Evolutionary conservation across 306 rosid genomes (phyloP).

Genomic region (Styphnolobium japonicum): DNA sequence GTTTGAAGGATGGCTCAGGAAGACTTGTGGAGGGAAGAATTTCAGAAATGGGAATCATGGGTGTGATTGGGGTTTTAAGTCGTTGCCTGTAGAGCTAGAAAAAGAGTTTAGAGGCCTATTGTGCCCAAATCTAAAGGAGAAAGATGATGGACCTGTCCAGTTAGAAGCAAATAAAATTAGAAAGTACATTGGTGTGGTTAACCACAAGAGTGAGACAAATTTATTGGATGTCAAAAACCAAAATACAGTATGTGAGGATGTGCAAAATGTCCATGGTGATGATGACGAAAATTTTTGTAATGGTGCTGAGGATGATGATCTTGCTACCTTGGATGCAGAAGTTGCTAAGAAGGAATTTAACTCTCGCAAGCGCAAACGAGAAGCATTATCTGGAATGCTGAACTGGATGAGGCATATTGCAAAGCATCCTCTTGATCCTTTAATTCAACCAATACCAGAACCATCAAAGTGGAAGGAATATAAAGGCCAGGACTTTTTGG

Average conservation of each 20-base stretch:
- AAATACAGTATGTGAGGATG: conserved; percentile 16
- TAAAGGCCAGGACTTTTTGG: conserved; percentile 44
- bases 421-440: conserved; percentile 48
- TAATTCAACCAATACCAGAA: conserved; percentile 46
- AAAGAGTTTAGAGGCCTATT: conserved; percentile 48
- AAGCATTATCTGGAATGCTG: conserved; percentile 58
- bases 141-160: conserved; percentile 25
- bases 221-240: conserved; percentile 22
- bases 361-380: conserved; percentile 59
- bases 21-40: conserved; percentile 33
- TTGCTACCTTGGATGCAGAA: conserved; percentile 13
- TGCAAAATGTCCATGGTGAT: conserved; percentile 7
- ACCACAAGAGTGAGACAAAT: conserved; percentile 25
- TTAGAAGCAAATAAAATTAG: conserved; percentile 33
- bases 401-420: conserved; percentile 64
- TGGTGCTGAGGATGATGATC: conserved; percentile 14
- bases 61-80: conserved; percentile 24
- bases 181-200: conserved; percentile 27
- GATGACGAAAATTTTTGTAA: conserved; percentile 14
- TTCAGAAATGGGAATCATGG: conserved; percentile 38
- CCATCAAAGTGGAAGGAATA: conserved; percentile 60
- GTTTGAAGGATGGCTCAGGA: conserved; percentile 63
- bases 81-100: conserved; percentile 49
- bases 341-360: conserved; percentile 34
- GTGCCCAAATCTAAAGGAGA: conserved; percentile 27